Evolutionary conservation across 2,329 filamentous ascomycete genomes (phyloP).

Genomic region (Macrophomina tecta): DNA sequence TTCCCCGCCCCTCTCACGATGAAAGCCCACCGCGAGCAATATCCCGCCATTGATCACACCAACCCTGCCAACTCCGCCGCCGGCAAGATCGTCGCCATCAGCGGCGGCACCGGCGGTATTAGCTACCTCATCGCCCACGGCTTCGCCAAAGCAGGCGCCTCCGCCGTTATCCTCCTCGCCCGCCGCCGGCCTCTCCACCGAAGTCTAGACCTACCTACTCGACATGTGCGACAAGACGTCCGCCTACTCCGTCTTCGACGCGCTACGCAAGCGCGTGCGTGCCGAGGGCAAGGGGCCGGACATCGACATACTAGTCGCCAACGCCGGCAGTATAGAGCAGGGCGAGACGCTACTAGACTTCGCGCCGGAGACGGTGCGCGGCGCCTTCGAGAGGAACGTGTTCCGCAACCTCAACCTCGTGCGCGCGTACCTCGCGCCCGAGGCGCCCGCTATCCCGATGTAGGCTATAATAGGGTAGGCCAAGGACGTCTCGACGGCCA

Average conservation of each 20-base stretch:
- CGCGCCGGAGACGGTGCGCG: constrained; percentile 1
- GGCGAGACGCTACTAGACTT: constrained; percentile 16
- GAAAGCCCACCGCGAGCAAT: constrained; percentile 33
- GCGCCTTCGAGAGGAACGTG: constrained; percentile 28
- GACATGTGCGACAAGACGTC: constrained; percentile 18
- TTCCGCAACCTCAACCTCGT: constrained; percentile 30
- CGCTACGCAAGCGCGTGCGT: constrained; percentile 20
- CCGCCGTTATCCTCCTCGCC: constrained; percentile 48
- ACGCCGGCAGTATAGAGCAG: constrained; percentile 19
- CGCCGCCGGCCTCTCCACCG: constrained; percentile 32
- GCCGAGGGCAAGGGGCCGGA: not conserved
- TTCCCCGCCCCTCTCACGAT: constrained; percentile 27
- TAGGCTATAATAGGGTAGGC: not conserved
- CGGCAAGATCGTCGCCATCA: constrained; percentile 41
- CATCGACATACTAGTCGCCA: constrained; percentile 29
- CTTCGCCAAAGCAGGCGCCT: constrained; percentile 49
- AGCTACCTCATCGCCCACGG: constrained; percentile 35
- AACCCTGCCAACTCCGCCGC: constrained; percentile 35
- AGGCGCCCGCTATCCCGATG: constrained; percentile 8
- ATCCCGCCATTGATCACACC: constrained; percentile 36
- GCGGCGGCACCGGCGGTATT: constrained; percentile 39
- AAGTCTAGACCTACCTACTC: constrained; percentile 25
- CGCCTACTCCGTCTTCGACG: constrained; percentile 7
- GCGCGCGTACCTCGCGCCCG: constrained; percentile 30
- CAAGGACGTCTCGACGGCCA: not conserved